Percentiles rank a stretch among this genome's conserved stretches.
Conservation (phyloP, 768 basidiomycete genomes). For the Russula sp. region DNA sequence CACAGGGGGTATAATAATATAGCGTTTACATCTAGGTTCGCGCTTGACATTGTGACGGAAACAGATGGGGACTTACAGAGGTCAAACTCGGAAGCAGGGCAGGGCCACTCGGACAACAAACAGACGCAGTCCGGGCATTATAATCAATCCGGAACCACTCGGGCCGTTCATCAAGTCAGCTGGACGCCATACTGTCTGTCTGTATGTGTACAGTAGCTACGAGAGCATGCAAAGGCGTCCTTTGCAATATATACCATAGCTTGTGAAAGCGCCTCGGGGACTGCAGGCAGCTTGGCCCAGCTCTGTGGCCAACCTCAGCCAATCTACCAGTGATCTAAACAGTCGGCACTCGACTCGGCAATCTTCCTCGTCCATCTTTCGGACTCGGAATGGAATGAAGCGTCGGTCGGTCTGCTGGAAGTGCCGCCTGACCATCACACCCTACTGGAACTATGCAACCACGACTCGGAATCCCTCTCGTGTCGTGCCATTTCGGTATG, state of each 20-base stretch:
- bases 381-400: not conserved
- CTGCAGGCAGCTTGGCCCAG: too few relatives aligned
- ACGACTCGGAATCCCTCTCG: not conserved
- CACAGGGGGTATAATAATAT: not conserved
- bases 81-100: not conserved
- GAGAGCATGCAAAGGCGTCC: not conserved
- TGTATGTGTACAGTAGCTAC: too few relatives aligned
- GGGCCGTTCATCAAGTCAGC: not conserved
- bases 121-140: not conserved
- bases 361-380: not conserved
- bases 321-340: not conserved
- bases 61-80: not conserved
- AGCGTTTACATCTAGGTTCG: conserved; percentile 16
- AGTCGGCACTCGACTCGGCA: not conserved
- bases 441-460: too few relatives aligned
- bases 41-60: conserved; percentile 15
- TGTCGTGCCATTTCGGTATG: not conserved
- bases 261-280: too few relatives aligned
- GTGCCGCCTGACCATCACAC: not conserved
- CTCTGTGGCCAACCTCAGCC: too few relatives aligned
- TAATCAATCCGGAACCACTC: not conserved
- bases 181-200: too few relatives aligned
- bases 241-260: not conserved
- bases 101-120: not conserved
- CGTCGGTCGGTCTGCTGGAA: not conserved